A percentile compares a stretch with the other conserved stretches of the same genome.
These are phyloP conservation scores for Juglanconis oblonga DNA, from an alignment of 2,329 filamentous ascomycete genomes.

Conservation along the genomic window DNA sequence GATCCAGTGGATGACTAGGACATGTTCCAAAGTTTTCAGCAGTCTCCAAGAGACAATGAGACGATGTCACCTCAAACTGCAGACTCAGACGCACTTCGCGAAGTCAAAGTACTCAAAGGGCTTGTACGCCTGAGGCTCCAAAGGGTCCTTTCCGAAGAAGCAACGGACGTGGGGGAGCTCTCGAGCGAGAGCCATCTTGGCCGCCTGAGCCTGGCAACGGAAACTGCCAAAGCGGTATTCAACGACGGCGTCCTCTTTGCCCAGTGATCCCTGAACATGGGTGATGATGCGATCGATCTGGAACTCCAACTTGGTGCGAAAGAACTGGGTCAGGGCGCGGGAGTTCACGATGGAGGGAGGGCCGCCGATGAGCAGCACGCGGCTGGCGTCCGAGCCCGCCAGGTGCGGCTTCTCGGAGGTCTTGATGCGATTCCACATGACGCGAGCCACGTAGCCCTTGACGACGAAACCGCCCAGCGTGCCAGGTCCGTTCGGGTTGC, in stretches of 20 bases:
- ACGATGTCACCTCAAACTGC: no score
- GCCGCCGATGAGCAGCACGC: conserved; percentile 51
- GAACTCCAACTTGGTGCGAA: conserved; percentile 41
- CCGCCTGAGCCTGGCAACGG: conserved; percentile 52
- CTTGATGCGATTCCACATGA: conserved; percentile 49
- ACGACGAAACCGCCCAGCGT: conserved; percentile 33
- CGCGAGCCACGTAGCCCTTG: conserved; percentile 32
- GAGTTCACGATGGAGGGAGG: conserved; percentile 41
- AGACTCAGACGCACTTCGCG: neutral
- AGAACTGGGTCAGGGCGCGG: conserved; percentile 36
- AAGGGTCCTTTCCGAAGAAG: conserved; percentile 21
- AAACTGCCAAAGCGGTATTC: conserved; percentile 56
- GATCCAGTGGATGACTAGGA: neutral
- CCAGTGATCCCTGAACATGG: conserved; percentile 21
- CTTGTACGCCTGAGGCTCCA: conserved; percentile 7
- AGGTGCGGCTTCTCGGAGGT: conserved; percentile 30
- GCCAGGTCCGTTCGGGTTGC: neutral
- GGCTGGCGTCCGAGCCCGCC: conserved; percentile 29
- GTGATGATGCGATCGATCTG: conserved; percentile 42
- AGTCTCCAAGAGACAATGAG: neutral
- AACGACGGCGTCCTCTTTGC: conserved; percentile 27
- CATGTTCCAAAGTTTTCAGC: neutral
- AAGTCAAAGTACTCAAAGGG: neutral
- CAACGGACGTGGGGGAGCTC: conserved; percentile 23
- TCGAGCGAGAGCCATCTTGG: conserved; percentile 29